Evolutionary conservation across 768 basidiomycete genomes (phyloP), one percentile per base, ranked within the genome.

Genomic region (Tulasnella sp.): DNA sequence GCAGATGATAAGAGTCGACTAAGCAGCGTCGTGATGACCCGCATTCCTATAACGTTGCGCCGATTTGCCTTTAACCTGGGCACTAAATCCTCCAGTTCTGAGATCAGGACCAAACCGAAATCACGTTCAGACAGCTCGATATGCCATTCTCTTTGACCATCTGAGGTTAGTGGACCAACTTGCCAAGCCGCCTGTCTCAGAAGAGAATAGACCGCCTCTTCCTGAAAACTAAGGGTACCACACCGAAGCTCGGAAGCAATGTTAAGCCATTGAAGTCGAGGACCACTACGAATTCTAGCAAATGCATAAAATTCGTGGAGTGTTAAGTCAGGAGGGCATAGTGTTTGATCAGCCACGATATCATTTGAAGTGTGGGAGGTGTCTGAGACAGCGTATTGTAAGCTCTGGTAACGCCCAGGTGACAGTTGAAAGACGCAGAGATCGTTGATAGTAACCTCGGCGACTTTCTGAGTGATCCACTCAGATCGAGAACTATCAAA

Each of bases 191-290:
- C 64, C 48, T 76, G 76, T 8, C 58, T 61, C 1, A 77, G 20
- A 0, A 77, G 62, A 0, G 64, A 47, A 52, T 73, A 65, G 0
- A 77, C 69, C 15, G 68, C 70, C 0, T 63, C 61, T 5, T 57
- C 50, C 20, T 63, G 60, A 50, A 78, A 70, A 7, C 63, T 66
- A 48, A 78, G 55, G 0, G 58, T 56, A 19, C 65, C 62, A 5
- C 63, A 63, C 5, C 64, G 63, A 15, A 77, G 56, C 54, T 72
- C 72, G n/a, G 70, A 66, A 10, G 66, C 52, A 34, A 77, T 68
- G 53, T 77, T 77, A 31, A 69, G 59, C 75, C 74, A 76, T 43
- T 77, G 75, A 0, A 77, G 55, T 2, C 52, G 59, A 0, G 63
- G 52, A 0, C 75, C 74, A 32, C 69, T 65, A 4, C 76, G 70